These are phyloP conservation scores for Pyricularia sp. DNA, from an alignment of 2,329 filamentous ascomycete genomes.

Conservation along the genomic window DNA sequence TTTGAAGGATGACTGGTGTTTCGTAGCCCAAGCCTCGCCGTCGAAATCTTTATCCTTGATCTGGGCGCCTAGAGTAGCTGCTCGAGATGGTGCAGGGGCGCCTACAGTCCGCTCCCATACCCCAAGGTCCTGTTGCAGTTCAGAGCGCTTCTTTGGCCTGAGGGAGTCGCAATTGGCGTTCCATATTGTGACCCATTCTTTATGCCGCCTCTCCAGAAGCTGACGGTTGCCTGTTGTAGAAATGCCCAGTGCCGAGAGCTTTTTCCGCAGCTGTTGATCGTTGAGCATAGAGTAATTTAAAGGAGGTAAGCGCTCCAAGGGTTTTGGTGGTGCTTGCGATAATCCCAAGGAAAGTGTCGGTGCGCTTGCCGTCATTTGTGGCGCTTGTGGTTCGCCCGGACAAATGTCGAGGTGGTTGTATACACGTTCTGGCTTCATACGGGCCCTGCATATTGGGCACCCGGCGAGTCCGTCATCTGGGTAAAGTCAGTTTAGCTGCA, in stretches of 20 bases:
- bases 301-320: conserved; percentile 60
- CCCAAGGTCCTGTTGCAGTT: conserved; percentile 71
- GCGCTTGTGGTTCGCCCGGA: conserved; percentile 13
- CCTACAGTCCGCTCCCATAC: conserved; percentile 82
- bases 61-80: conserved; percentile 27
- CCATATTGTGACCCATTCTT: conserved; percentile 91
- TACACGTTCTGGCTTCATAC: conserved; percentile 73
- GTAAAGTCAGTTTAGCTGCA: conserved; percentile 6
- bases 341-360: background rate
- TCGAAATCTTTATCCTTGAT: conserved; percentile 90
- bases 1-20: conserved; percentile 67
- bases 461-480: conserved; percentile 65
- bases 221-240: conserved; percentile 57
- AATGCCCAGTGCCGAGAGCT: conserved; percentile 72
- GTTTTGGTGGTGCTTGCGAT: conserved; percentile 17
- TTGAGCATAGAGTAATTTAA: conserved; percentile 84
- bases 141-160: conserved; percentile 57
- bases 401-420: conserved; percentile 69
- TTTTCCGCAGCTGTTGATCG: conserved; percentile 68
- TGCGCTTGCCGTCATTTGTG: background rate
- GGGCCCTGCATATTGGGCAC: conserved; percentile 71
- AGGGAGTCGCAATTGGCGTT: conserved; percentile 93
- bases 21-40: conserved; percentile 62
- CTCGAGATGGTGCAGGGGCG: conserved; percentile 23
- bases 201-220: conserved; percentile 71